These are phyloP conservation scores for Colletotrichum orbiculare DNA, from an alignment of 2,329 filamentous ascomycete species.

Conservation along the genomic window DNA sequence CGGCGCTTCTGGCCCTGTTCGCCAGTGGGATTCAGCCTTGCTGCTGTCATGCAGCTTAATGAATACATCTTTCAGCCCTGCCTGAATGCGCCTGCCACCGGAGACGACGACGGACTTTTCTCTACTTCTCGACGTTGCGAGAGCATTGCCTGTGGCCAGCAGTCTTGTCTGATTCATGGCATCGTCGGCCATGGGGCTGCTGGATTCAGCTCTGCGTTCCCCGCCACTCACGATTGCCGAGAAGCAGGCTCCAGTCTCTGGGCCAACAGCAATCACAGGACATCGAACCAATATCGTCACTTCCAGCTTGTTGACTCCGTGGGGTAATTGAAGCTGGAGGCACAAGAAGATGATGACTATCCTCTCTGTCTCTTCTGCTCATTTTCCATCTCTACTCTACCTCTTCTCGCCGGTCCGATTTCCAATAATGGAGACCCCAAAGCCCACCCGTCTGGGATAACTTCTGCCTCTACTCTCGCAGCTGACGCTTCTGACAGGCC, in stretches of 20 bases:
- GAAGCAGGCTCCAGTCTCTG: no score
- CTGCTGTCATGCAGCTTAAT: conserved; percentile 7
- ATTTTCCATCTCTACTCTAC: neutral
- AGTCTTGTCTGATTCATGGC: neutral
- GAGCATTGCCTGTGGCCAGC: neutral
- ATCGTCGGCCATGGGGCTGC: neutral
- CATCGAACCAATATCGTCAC: no score
- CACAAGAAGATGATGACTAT: no score
- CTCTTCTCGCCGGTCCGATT: neutral
- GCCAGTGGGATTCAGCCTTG: neutral
- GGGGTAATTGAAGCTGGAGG: no score
- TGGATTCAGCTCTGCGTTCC: neutral
- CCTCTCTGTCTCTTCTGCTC: neutral
- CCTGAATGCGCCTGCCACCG: neutral
- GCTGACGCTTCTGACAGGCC: neutral
- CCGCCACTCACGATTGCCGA: no score
- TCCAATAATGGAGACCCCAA: neutral
- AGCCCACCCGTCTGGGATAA: conserved; percentile 4
- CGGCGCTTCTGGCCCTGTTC: no score
- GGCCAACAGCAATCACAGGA: no score
- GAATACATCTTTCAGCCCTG: conserved; percentile 21
- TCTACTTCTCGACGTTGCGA: neutral
- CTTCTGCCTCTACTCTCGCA: neutral
- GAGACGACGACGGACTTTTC: neutral
- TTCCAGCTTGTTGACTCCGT: no score